These are phyloP conservation scores for Erysimum cheiri DNA, from an alignment of 441 rosid genomes.

Conservation along the genomic window DNA sequence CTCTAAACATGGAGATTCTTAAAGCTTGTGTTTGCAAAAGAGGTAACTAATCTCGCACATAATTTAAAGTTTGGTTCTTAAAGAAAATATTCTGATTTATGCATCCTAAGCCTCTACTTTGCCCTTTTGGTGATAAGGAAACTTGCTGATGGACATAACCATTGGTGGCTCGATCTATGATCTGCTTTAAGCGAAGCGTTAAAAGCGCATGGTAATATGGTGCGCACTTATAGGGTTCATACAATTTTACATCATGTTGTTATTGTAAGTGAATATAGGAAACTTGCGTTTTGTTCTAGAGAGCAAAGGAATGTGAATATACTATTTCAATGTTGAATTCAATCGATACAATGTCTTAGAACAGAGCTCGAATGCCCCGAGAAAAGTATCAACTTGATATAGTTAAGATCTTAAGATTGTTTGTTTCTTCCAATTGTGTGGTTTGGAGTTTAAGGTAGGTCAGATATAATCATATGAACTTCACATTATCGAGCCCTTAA, in stretches of 20 bases:
- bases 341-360: slow-evolving; percentile 17
- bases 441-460: slow-evolving; percentile 29
- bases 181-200: slow-evolving; percentile 13
- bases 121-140: slow-evolving; percentile 28
- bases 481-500: slow-evolving; percentile 19
- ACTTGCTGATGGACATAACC: slow-evolving; percentile 35
- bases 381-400: slow-evolving; percentile 5
- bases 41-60: slow-evolving; percentile 34
- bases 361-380: slow-evolving; percentile 2
- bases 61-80: neutral
- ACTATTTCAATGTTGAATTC: slow-evolving; percentile 20
- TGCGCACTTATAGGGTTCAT: slow-evolving; percentile 24
- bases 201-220: slow-evolving; percentile 22
- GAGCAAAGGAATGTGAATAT: slow-evolving; percentile 30
- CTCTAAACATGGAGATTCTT: slow-evolving; percentile 20
- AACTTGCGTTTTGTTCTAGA: slow-evolving; percentile 32
- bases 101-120: slow-evolving; percentile 17
- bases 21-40: slow-evolving; percentile 23
- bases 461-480: slow-evolving; percentile 25
- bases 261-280: slow-evolving; percentile 31
- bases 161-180: slow-evolving; percentile 28
- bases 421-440: neutral
- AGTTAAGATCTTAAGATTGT: neutral
- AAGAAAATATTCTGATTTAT: slow-evolving; percentile 5
- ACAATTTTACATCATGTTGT: slow-evolving; percentile 13